Conservation (phyloP, 2,329 filamentous ascomycete species). For the Colletotrichum eremochloae region DNA sequence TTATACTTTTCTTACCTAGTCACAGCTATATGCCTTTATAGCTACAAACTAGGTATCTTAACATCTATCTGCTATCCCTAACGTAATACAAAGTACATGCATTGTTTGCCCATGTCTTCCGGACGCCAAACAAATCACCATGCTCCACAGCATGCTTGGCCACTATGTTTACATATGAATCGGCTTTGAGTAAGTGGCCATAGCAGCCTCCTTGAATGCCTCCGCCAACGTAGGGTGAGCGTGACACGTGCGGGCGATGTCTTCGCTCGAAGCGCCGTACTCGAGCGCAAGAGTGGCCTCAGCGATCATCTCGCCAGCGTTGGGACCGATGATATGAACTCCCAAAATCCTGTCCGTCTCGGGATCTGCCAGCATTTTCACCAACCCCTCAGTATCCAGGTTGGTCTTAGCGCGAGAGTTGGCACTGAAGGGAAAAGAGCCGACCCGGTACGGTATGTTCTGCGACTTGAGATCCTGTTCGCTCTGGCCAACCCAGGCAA, state of each 20-base stretch:
- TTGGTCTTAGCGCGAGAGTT: slow-evolving; percentile 99
- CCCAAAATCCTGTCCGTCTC: slow-evolving; percentile 97
- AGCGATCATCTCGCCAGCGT: slow-evolving; percentile 99
- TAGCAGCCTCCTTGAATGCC: slow-evolving; percentile 99
- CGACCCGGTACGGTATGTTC: slow-evolving; percentile 91
- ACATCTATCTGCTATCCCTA: slow-evolving; percentile 19
- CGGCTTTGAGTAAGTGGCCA: slow-evolving; percentile 95
- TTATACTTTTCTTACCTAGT: too few relatives aligned
- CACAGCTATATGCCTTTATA: too few relatives aligned
- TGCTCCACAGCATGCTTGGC: not conserved
- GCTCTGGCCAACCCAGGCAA: slow-evolving; percentile 98
- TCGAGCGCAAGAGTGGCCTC: slow-evolving; percentile 95
- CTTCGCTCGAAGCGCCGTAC: slow-evolving; percentile 95
- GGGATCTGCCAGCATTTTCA: slow-evolving; percentile 96
- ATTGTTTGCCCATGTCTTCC: not conserved
- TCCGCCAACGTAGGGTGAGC: slow-evolving; percentile 96
- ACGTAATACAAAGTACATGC: slow-evolving; percentile 22
- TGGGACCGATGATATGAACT: slow-evolving; percentile 95
- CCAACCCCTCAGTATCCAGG: slow-evolving; percentile 92
- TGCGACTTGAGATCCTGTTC: slow-evolving; percentile 94
- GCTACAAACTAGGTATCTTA: not conserved
- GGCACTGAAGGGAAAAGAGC: slow-evolving; percentile 96
- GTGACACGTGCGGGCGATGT: slow-evolving; percentile 94
- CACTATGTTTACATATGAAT: slow-evolving; percentile 84
- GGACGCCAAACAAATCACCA: not conserved